These are phyloP conservation scores for Amanita pseudoporphyria DNA, from an alignment of 768 basidiomycete species.

Conservation along the genomic window DNA sequence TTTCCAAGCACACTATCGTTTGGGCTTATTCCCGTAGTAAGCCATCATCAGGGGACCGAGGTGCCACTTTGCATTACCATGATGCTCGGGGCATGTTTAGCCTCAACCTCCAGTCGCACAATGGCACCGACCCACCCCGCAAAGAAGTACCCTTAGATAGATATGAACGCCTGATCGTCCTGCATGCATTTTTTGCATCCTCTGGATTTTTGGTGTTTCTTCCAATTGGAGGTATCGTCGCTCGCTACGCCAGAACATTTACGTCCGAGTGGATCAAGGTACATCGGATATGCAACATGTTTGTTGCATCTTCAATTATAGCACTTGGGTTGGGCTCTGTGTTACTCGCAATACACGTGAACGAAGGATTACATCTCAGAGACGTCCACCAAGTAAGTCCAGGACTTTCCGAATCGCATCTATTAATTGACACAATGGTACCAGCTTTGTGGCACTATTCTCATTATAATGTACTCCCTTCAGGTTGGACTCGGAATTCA, in stretches of 20 bases:
- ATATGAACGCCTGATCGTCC: constrained; percentile 33
- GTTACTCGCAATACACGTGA: constrained; percentile 32
- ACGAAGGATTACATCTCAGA: constrained; percentile 31
- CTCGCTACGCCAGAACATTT: constrained; percentile 43
- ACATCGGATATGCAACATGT: constrained; percentile 42
- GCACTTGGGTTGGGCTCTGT: constrained; percentile 39
- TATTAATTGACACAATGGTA: background rate
- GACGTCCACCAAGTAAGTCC: constrained; percentile 39
- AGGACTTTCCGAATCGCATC: background rate
- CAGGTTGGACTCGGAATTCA: constrained; percentile 45
- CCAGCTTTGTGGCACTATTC: constrained; percentile 42
- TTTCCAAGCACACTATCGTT: constrained; percentile 21
- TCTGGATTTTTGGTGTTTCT: constrained; percentile 49
- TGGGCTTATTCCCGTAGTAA: constrained; percentile 28
- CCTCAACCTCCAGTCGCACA: constrained; percentile 24
- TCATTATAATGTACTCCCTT: constrained; percentile 39
- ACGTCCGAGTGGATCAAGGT: constrained; percentile 46
- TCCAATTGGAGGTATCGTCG: constrained; percentile 43
- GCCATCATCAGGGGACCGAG: constrained; percentile 13
- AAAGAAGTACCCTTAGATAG: background rate
- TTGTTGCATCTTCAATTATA: constrained; percentile 39
- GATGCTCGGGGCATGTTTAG: constrained; percentile 21
- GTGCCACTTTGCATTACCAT: constrained; percentile 25
- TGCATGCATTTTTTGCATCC: constrained; percentile 42
- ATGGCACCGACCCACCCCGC: constrained; percentile 7